Conservation (phyloP, 495 filamentous ascomycete species). For the Aspergillus asperescens region DNA sequence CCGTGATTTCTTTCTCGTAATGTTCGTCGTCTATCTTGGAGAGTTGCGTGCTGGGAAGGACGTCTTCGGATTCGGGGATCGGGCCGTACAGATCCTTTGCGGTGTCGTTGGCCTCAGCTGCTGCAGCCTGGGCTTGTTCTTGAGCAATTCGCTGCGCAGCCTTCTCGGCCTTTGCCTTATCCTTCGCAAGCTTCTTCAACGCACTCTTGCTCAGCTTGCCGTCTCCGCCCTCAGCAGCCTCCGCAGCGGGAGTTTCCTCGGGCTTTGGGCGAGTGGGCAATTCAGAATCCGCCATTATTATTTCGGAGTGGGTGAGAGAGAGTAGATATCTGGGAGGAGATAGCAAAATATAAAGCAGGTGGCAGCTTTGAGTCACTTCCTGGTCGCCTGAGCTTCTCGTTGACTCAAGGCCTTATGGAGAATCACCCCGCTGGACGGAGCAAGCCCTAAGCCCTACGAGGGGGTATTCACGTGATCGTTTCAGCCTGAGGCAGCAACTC, state of each 20-base stretch:
- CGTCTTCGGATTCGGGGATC: conserved; percentile 38
- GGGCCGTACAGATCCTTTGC: conserved; percentile 66
- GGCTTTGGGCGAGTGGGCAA: conserved; percentile 46
- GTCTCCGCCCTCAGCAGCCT: conserved; percentile 33
- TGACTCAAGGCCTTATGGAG: conserved; percentile 4
- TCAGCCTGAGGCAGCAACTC: conserved; percentile 9
- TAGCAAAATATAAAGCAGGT: neutral
- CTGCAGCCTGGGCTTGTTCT: conserved; percentile 46
- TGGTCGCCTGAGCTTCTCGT: neutral
- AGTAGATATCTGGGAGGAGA: neutral
- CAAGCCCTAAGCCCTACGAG: conserved; percentile 45
- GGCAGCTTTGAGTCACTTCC: conserved; percentile 3
- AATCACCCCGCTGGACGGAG: conserved; percentile 31
- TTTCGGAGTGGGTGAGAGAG: conserved; percentile 3
- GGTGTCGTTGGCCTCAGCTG: conserved; percentile 57
- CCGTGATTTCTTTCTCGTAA: conserved; percentile 68
- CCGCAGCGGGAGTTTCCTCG: conserved; percentile 35
- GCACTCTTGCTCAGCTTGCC: conserved; percentile 57
- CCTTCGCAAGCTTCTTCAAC: conserved; percentile 62
- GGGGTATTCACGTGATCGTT: conserved; percentile 18
- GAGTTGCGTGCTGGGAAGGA: conserved; percentile 33
- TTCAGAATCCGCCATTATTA: conserved; percentile 43
- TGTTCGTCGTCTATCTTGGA: conserved; percentile 49
- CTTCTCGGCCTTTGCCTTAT: conserved; percentile 62
- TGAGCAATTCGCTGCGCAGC: conserved; percentile 50